These are phyloP conservation scores for apple (Malus domestica) DNA, from an alignment of 306 rosid genomes.

Conservation along the genomic window DNA sequence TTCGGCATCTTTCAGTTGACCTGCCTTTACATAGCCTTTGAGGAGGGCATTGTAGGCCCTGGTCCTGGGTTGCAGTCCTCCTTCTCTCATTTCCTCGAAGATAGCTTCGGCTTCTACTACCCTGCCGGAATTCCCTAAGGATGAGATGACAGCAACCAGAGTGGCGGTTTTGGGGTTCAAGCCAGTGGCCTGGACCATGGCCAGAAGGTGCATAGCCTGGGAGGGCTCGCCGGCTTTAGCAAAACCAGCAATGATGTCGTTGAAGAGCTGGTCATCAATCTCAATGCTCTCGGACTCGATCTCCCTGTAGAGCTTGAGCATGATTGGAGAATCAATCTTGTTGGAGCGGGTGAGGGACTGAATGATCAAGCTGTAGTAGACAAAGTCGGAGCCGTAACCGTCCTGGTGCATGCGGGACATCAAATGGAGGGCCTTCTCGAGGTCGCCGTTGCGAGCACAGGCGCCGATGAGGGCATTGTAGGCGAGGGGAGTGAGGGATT, in stretches of 20 bases:
- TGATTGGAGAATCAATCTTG: constrained; percentile 55
- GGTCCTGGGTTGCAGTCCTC: constrained; percentile 68
- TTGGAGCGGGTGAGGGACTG: constrained; percentile 74
- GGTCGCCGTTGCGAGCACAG: constrained; percentile 78
- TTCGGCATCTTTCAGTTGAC: constrained; percentile 68
- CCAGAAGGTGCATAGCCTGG: constrained; percentile 65
- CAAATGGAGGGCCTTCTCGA: constrained; percentile 70
- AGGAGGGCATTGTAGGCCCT: constrained; percentile 83
- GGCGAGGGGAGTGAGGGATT: constrained; percentile 64
- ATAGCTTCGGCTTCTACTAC: constrained; percentile 76
- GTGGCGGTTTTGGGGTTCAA: constrained; percentile 62
- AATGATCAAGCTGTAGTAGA: constrained; percentile 72
- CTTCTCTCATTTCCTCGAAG: constrained; percentile 79
- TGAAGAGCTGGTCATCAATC: constrained; percentile 61
- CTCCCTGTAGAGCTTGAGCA: constrained; percentile 69
- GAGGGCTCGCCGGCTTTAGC: constrained; percentile 72
- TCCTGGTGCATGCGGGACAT: constrained; percentile 83
- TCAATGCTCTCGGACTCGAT: constrained; percentile 68
- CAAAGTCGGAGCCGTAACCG: constrained; percentile 71
- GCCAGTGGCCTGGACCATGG: constrained; percentile 68
- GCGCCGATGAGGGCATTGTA: constrained; percentile 86
- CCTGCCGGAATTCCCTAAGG: constrained; percentile 66
- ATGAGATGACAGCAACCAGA: constrained; percentile 53
- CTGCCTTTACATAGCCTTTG: constrained; percentile 63
- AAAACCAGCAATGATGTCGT: constrained; percentile 70